Base-by-base conservation (phyloP, 805 yeast genomes). In the Saccharomycopsis selenospora region DNA sequence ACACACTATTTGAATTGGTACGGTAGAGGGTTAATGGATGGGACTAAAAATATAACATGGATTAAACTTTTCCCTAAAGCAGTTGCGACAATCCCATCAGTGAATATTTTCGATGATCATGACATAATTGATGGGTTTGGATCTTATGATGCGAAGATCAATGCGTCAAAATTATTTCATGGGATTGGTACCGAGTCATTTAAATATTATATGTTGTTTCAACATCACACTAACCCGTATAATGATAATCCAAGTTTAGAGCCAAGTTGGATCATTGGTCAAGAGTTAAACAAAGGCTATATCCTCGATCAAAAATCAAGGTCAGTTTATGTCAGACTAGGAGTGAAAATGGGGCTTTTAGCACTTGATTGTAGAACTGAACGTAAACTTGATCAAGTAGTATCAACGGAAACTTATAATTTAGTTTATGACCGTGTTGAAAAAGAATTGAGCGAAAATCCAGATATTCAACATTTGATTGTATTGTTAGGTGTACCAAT, bases 81-180 rank as follows among this genome's bases (percentile, higher is more conserved):
- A 2, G 66, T 85, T 69, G 81, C 95, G 0, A 78, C 79, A 41
- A 90, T 91, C 53, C 98, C 99, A 3, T 75, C 83, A 27, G 72
- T 93, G 46, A 91, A 90, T 63, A 77, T 90, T 26, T 89, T 69
- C 66, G 99, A 91, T 63, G 99, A 91, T 63, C 99, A 91, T 66
- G 98, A 93, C 63, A 87, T 91, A 47, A 89, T 93, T 55, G 99
- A 91, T 61, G 99, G 98, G 2, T 91, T 80, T 67, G 99, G 98
- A 1, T 85, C 96, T 0, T 91, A 91, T 64, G 84, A 86, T 55
- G 49, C 64, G 1, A 85, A 95, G 29, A 88, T 88, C 95, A 58
- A 59, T 2, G 55, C 57, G 3, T 76, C 79, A 33, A 80, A 78
- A 1, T 76, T 86, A 11, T 85, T 91, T 61, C 60, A 63, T 48